These are phyloP conservation scores for Moniliophthora roreri DNA, from an alignment of 1,284 basidiomycete species.

Conservation along the genomic window DNA sequence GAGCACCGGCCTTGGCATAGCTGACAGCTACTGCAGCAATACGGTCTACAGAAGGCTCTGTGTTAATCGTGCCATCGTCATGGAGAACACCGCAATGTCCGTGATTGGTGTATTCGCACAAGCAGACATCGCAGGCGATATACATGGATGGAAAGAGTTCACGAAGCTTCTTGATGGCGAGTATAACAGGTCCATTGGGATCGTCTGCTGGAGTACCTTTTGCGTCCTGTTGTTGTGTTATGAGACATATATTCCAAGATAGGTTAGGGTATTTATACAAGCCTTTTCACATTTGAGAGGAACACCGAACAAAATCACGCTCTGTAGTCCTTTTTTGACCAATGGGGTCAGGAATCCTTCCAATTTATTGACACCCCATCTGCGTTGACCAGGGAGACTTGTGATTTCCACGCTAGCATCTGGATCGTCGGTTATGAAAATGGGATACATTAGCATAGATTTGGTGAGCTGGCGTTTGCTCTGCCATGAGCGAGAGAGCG, in stretches of 20 bases:
- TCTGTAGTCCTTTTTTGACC: conserved; percentile 86
- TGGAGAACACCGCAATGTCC: conserved; percentile 93
- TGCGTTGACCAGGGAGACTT: conserved; percentile 81
- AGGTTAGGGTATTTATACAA: conserved; percentile 20
- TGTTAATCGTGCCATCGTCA: conserved; percentile 74
- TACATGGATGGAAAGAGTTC: conserved; percentile 80
- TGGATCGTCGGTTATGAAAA: conserved; percentile 94
- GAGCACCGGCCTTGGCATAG: conserved; percentile 93
- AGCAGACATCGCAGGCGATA: conserved; percentile 94
- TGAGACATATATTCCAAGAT: not conserved
- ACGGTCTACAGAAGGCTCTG: conserved; percentile 75
- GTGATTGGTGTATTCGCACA: conserved; percentile 99
- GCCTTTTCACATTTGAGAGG: conserved; percentile 87
- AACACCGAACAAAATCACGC: conserved; percentile 97
- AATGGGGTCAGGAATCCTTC: conserved; percentile 86
- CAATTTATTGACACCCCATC: conserved; percentile 96
- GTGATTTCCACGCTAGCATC: conserved; percentile 78
- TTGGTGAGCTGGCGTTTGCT: conserved; percentile 75
- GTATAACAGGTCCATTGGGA: conserved; percentile 88
- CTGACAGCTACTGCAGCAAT: conserved; percentile 91
- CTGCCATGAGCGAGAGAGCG: conserved; percentile 86
- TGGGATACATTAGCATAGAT: conserved; percentile 96
- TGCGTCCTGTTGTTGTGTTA: conserved; percentile 58
- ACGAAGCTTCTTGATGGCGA: conserved; percentile 80
- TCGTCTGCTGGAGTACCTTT: conserved; percentile 90